Base-by-base conservation (phyloP, 164 flowering plant genomes). In the Berberis thunbergii region DNA sequence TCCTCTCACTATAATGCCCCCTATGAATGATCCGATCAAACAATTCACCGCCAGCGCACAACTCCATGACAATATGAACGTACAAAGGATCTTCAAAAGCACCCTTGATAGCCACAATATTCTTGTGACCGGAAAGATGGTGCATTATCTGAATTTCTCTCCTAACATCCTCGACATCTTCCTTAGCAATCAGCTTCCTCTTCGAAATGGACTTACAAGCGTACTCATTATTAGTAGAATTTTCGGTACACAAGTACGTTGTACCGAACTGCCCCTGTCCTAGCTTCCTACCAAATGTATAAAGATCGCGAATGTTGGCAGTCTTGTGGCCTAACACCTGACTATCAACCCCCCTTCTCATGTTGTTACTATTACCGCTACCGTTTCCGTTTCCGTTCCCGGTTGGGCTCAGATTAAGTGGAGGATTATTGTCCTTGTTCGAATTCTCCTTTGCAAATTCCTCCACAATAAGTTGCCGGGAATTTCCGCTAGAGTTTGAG, bases 291-390 rank as follows among this genome's bases (percentile, higher is more conserved):
- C 79, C 79, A 38, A 78, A 52, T 13, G 61, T 71, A 73, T 90
- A 93, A 56, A 93, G 85, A 67, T 93, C 96, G 8, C 87, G 86
- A 67, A 93, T 85, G 54, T 86, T 85, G 0, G 80, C 72, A 54
- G 98, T 93, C 79, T 65, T 84, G 61, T 93, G 98, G 58, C 94
- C 97, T 69, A 93, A 73, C 1, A 52, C 54, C 63, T 89, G 95
- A 69, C 72, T 79, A 41, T 83, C 86, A 6, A 61, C 45, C 45
- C 76, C 72, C 12, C 89, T 77, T 64, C 80, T 88, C 97, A 90
- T 88, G n/a, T 26, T 52, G 72, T 54, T 57, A 4, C 77, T 84
- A 72, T 79, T 53, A 1, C 83, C 78, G 50, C 76, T 74, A 26
- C 65, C 26, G 12, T 62, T 46, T 7, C n/a, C n/a, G n/a, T n/a